A percentile compares a stretch with the other conserved stretches of the same genome.
These are phyloP conservation scores for Trichoderma koningiopsis DNA, from an alignment of 2,329 filamentous ascomycete species.

Conservation along the genomic window DNA sequence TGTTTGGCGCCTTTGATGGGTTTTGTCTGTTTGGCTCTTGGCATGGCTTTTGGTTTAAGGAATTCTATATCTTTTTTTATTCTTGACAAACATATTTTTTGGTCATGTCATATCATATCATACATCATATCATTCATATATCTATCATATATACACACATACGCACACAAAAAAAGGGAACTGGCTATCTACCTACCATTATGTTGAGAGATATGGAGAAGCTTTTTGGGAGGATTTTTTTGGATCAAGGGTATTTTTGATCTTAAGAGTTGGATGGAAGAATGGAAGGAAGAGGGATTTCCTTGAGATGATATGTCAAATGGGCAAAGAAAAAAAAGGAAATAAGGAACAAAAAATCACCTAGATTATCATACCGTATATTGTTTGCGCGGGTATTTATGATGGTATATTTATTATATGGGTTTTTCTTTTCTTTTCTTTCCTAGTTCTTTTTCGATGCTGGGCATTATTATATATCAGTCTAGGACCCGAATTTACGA, in stretches of 20 bases:
- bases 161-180: background rate
- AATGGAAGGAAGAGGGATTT: background rate
- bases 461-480: background rate
- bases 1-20: slow-evolving; percentile 10
- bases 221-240: background rate
- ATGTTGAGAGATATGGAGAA: background rate
- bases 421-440: background rate
- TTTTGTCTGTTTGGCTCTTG: background rate
- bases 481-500: background rate
- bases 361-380: slow-evolving; percentile 5
- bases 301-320: background rate
- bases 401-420: slow-evolving; percentile 7
- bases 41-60: background rate
- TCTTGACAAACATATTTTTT: background rate
- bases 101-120: background rate
- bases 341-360: background rate
- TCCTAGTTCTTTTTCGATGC: background rate
- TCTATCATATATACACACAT: background rate
- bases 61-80: background rate
- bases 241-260: background rate
- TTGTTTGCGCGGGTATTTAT: slow-evolving; percentile 1
- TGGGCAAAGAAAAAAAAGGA: background rate
- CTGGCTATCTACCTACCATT: background rate
- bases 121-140: background rate
- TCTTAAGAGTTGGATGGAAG: slow-evolving; percentile 5